Evolutionary conservation across 2,329 filamentous ascomycete species (phyloP), one percentile per base, ranked within the genome.

Genomic region (Neofusicoccum kwambonambiense): DNA sequence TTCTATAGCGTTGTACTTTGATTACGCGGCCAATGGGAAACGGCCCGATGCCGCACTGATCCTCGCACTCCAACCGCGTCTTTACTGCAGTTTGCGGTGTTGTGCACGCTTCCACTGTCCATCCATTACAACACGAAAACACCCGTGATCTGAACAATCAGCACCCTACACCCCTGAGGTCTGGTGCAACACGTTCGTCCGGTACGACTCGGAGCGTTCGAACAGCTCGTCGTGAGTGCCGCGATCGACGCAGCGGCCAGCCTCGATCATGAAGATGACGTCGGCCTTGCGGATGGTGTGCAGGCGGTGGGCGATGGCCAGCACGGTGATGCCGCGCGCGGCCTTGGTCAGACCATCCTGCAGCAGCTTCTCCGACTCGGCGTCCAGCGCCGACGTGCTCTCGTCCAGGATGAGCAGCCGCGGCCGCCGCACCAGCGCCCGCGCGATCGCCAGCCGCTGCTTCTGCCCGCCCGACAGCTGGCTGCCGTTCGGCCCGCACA

Each of bases 111-210:
- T n/a, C 7, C 13, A 17, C 15, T 4, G 7, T 44, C 6, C n/a
- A 4, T n/a, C 42, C 15, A 50, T 31, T 17, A 15, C 17, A 50
- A 4, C 13, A 12, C 31, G 3, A 50, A 4, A 31, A 31, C 27
- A 4, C 27, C 4, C 11, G 17, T n/a, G 27, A 13, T 27, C 11
- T 19, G 11, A 34, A 13, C 19, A 5, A 19, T 11, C 47, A 15
- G 19, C 51, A 3, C 1, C 19, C 15, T 17, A 45, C 5, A n/a
- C 42, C 1, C 12, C 77, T 56, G 82, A 62, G 67, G 79, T 82
- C 69, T 84, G 82, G 67, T 82, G 80, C 57, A 83, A 72, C n/a
- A 80, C 82, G 71, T 82, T 84, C 12, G 78, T 76, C 22, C 82
- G 77, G 69, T 84, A 84, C 62, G 76, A 81, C 69, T 83, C 81